These are phyloP conservation scores for Betula pendula DNA, from an alignment of 306 rosid genomes.

Conservation along the genomic window DNA sequence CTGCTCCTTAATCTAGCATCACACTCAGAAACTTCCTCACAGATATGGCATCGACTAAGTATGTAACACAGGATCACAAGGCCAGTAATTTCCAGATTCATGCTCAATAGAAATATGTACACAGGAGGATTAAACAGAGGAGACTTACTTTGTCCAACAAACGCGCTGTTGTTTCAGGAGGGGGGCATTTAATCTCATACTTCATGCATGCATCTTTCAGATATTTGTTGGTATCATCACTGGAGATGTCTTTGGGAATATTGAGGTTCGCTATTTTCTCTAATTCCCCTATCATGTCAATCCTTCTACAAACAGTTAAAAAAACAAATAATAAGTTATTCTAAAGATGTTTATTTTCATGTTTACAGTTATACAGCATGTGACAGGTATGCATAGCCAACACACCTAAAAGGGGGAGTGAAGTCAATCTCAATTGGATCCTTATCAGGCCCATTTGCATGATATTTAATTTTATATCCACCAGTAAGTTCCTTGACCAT, in stretches of 20 bases:
- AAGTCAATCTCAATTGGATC: constrained; percentile 76
- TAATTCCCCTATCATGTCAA: constrained; percentile 88
- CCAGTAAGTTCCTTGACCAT: constrained; percentile 90
- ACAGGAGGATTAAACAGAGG: background rate
- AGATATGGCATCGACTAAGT: background rate
- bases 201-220: constrained; percentile 69
- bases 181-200: constrained; percentile 76
- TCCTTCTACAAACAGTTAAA: constrained; percentile 58
- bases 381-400: constrained; percentile 4
- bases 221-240: constrained; percentile 78
- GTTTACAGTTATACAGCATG: background rate
- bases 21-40: background rate
- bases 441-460: constrained; percentile 70
- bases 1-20: background rate
- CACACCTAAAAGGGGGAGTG: constrained; percentile 74
- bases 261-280: constrained; percentile 71
- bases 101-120: background rate
- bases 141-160: constrained; percentile 77
- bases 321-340: constrained; percentile 21
- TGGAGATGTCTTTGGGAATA: constrained; percentile 76
- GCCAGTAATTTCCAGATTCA: background rate
- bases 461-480: constrained; percentile 75
- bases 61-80: background rate
- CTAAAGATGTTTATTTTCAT: background rate
- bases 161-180: constrained; percentile 85